These are phyloP conservation scores for Viola odorata DNA, from an alignment of 345 rosid genomes.

Conservation along the genomic window DNA sequence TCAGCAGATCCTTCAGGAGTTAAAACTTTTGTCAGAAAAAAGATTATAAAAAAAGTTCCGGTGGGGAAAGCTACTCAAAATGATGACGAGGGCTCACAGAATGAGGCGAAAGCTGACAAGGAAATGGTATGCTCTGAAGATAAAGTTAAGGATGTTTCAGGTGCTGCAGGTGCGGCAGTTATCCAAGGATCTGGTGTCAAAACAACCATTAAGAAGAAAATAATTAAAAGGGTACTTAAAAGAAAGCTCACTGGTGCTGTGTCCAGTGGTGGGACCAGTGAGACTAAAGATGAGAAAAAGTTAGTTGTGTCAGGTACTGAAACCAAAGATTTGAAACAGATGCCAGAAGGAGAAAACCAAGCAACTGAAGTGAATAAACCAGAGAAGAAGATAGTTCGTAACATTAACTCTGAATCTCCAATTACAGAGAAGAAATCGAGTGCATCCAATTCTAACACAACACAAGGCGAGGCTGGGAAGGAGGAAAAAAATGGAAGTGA, in stretches of 20 bases:
- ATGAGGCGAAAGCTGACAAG: constrained; percentile 36
- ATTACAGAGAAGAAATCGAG: constrained; percentile 37
- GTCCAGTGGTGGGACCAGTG: constrained; percentile 29
- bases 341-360: constrained; percentile 29
- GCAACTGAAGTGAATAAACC: constrained; percentile 13
- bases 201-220: constrained; percentile 60
- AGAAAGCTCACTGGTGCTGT: constrained; percentile 47
- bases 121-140: constrained; percentile 32
- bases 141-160: constrained; percentile 46
- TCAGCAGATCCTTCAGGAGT: constrained; percentile 29
- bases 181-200: constrained; percentile 44
- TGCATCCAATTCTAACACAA: constrained; percentile 29
- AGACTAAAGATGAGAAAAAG: constrained; percentile 34
- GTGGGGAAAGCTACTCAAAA: constrained; percentile 26
- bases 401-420: constrained; percentile 25
- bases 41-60: constrained; percentile 44
- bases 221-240: constrained; percentile 77
- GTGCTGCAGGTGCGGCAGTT: constrained; percentile 22
- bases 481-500: constrained; percentile 42
- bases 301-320: constrained; percentile 23
- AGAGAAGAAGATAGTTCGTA: constrained; percentile 26
- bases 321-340: constrained; percentile 24
- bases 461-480: constrained; percentile 27
- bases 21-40: constrained; percentile 50
- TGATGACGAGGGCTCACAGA: constrained; percentile 32